Evolutionary conservation across 2,329 filamentous ascomycete genomes (phyloP).

Genomic region (Macrophomina phaseolina): DNA sequence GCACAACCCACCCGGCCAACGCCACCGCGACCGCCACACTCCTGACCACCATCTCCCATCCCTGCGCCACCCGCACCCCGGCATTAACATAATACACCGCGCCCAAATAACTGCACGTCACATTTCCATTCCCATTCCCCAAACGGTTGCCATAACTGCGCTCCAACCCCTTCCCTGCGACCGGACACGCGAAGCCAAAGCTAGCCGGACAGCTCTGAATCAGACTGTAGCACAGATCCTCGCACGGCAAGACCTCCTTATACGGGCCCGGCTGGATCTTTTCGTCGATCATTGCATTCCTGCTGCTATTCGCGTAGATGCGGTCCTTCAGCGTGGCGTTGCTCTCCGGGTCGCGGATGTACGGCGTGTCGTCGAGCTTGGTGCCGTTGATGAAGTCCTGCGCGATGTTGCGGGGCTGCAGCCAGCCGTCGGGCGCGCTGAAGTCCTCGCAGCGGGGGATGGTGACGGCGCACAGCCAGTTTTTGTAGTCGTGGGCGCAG

Average conservation of each 20-base stretch:
- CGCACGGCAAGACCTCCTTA: constrained; percentile 88
- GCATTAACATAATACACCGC: constrained; percentile 47
- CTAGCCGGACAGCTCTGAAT: constrained; percentile 82
- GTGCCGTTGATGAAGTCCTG: constrained; percentile 73
- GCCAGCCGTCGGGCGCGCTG: constrained; percentile 54
- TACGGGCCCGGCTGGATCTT: constrained; percentile 83
- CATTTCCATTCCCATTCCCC: constrained; percentile 37
- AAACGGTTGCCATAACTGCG: constrained; percentile 54
- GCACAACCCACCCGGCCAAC: neutral
- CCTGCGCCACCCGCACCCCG: neutral
- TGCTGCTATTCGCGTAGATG: constrained; percentile 61
- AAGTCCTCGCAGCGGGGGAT: constrained; percentile 94
- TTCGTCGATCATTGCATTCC: constrained; percentile 75
- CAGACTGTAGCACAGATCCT: constrained; percentile 84
- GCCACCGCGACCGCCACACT: neutral
- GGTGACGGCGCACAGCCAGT: constrained; percentile 91
- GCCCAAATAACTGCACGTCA: constrained; percentile 50
- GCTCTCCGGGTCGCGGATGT: constrained; percentile 29
- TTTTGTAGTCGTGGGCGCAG: constrained; percentile 82
- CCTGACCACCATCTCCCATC: neutral
- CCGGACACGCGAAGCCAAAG: constrained; percentile 78
- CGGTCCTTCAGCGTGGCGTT: constrained; percentile 36
- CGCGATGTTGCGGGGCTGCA: constrained; percentile 74
- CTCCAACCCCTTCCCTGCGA: constrained; percentile 52
- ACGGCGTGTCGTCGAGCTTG: constrained; percentile 47